Conservation (phyloP, 129 eudicot genomes). For the Chrysanthemum makinoi region DNA sequence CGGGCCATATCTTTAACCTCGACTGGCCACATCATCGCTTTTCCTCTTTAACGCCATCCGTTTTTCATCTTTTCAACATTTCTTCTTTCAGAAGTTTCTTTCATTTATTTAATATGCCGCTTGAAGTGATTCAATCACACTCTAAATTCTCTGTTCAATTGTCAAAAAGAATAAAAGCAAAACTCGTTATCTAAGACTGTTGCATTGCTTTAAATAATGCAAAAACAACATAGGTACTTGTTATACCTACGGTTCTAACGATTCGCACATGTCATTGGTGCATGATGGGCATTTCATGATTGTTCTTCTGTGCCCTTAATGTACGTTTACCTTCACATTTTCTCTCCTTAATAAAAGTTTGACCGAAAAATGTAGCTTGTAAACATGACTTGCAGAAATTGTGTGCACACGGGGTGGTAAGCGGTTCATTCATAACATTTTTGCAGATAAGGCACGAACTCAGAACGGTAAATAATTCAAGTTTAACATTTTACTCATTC, state of each 20-base stretch:
- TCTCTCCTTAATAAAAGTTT: too few relatives aligned
- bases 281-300: constrained; percentile 85
- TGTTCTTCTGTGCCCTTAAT: constrained; percentile 70
- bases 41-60: constrained; percentile 11
- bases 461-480: constrained; percentile 37
- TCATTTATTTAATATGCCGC: constrained; percentile 35
- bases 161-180: not conserved
- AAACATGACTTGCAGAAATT: constrained; percentile 87
- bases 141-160: constrained; percentile 60
- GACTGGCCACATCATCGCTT: constrained; percentile 12
- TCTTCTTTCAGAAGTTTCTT: constrained; percentile 36
- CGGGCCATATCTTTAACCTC: constrained; percentile 3
- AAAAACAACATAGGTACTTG: not conserved
- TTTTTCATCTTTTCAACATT: constrained; percentile 23
- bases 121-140: constrained; percentile 51
- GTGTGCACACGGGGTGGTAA: constrained; percentile 93
- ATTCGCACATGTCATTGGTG: constrained; percentile 77
- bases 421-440: constrained; percentile 69
- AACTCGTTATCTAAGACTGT: too few relatives aligned
- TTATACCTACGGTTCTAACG: constrained; percentile 74
- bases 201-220: too few relatives aligned
- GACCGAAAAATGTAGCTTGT: constrained; percentile 65
- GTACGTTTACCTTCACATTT: constrained; percentile 68
- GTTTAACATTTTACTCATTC: not conserved
- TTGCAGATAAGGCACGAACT: constrained; percentile 68